Percentiles rank a stretch among this genome's conserved stretches.
phyloP scores from a whole-genome alignment of 1,284 basidiomycete species.

The Paramarasmius palmivorus region DNA sequence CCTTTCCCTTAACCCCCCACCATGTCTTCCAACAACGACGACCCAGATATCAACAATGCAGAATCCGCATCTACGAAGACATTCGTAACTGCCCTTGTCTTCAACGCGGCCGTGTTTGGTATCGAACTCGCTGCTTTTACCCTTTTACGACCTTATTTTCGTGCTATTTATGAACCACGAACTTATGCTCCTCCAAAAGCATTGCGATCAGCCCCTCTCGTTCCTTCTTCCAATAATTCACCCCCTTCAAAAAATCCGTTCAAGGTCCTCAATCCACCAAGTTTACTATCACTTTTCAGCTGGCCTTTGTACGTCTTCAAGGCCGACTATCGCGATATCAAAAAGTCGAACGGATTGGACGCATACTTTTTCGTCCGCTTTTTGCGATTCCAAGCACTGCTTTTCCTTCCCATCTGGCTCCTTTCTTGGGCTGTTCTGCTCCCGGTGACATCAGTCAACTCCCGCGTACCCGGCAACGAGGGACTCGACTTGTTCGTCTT shows the following conservation, averaged over 20 bases:
- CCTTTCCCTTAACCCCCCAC: neutral
- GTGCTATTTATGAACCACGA: constrained; percentile 79
- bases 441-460: constrained; percentile 65
- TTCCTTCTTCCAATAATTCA: neutral
- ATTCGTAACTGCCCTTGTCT: constrained; percentile 77
- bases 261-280: constrained; percentile 38
- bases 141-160: constrained; percentile 69
- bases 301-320: constrained; percentile 65
- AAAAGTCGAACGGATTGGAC: constrained; percentile 84
- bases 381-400: constrained; percentile 77
- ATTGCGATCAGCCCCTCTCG: constrained; percentile 8
- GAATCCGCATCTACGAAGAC: constrained; percentile 55
- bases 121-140: constrained; percentile 72
- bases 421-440: constrained; percentile 72
- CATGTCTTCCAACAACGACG: neutral
- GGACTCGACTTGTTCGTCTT: constrained; percentile 81
- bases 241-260: neutral
- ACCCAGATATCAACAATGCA: constrained; percentile 26
- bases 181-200: constrained; percentile 55
- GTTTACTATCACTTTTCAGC: constrained; percentile 36
- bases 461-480: constrained; percentile 42
- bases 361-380: constrained; percentile 94
- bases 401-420: constrained; percentile 84
- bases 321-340: constrained; percentile 62
- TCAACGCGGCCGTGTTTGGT: constrained; percentile 70